phyloP scores from a whole-genome alignment of 768 basidiomycete genomes.

The Auricularia sp. region DNA sequence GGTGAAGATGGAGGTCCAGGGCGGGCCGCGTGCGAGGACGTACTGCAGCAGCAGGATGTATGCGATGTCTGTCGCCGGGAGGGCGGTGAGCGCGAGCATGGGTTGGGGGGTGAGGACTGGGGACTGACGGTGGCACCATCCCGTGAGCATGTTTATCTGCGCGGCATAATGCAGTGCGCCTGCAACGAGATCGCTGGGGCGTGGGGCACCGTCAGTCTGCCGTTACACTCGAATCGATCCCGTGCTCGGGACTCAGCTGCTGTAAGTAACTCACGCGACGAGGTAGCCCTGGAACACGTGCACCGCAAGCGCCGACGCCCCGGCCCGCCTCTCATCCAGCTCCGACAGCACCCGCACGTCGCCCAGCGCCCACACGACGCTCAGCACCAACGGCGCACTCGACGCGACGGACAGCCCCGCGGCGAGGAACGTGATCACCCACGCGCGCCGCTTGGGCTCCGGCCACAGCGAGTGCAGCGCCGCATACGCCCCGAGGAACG shows the following conservation, averaged over 20 bases:
- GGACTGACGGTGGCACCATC: constrained; percentile 39
- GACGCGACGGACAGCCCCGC: not conserved
- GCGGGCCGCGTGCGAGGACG: not conserved
- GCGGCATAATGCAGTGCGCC: constrained; percentile 37
- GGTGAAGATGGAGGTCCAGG: not conserved
- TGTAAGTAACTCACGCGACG: constrained; percentile 21
- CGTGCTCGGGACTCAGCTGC: not conserved
- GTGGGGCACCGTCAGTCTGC: not conserved
- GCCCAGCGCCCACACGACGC: not conserved
- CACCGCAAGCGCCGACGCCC: not conserved
- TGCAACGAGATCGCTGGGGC: constrained; percentile 32
- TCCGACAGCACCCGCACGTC: not conserved
- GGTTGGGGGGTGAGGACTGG: constrained; percentile 28
- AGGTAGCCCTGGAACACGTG: constrained; percentile 38
- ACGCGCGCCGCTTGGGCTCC: not conserved
- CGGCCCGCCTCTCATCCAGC: not conserved
- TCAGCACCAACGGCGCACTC: not conserved
- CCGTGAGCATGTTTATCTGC: constrained; percentile 39
- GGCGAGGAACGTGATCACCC: not conserved
- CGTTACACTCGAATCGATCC: constrained; percentile 2
- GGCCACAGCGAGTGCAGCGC: not conserved
- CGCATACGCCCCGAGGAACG: not conserved
- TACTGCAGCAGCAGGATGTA: constrained; percentile 9
- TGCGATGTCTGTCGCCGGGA: constrained; percentile 35
- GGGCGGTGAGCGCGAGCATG: constrained; percentile 32